These are phyloP conservation scores for Mangifera indica DNA, from an alignment of 345 rosid genomes.

Conservation along the genomic window DNA sequence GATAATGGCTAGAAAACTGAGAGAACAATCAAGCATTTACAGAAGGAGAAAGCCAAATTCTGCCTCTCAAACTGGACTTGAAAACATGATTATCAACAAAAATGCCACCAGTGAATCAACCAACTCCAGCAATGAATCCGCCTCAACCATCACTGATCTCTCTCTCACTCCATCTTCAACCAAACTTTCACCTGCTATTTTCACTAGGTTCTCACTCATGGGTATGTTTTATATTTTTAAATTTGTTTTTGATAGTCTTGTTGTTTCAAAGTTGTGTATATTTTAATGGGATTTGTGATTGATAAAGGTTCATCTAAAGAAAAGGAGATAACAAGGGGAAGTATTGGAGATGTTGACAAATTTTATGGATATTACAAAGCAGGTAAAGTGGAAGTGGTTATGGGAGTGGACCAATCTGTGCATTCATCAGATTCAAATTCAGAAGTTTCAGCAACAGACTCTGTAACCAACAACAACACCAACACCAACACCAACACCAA, in stretches of 20 bases:
- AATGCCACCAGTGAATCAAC: constrained; percentile 45
- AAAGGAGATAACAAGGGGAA: constrained; percentile 21
- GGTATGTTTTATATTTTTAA: constrained; percentile 25
- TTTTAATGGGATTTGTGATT: constrained; percentile 1
- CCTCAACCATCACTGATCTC: constrained; percentile 57
- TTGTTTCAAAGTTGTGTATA: not conserved
- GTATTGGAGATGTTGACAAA: constrained; percentile 20
- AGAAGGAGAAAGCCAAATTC: constrained; percentile 45
- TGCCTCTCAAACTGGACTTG: constrained; percentile 13
- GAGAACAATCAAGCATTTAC: constrained; percentile 58
- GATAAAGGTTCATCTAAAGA: constrained; percentile 31
- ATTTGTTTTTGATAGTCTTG: not conserved
- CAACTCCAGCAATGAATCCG: constrained; percentile 47
- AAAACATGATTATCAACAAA: constrained; percentile 18
- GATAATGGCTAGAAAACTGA: constrained; percentile 80
- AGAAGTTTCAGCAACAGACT: constrained; percentile 47
- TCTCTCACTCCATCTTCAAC: constrained; percentile 57
- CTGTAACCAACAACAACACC: constrained; percentile 37
- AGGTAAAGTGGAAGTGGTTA: constrained; percentile 24
- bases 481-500: constrained; percentile 27
- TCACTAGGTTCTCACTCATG: constrained; percentile 24
- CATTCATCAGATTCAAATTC: constrained; percentile 55
- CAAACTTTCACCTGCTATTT: constrained; percentile 23
- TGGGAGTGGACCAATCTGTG: constrained; percentile 32
- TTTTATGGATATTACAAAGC: constrained; percentile 13